Percentiles rank a stretch among this genome's conserved stretches.
phyloP scores from a whole-genome alignment of 169 alveolate genomes.

The Haemoproteus tartakovskyi region DNA sequence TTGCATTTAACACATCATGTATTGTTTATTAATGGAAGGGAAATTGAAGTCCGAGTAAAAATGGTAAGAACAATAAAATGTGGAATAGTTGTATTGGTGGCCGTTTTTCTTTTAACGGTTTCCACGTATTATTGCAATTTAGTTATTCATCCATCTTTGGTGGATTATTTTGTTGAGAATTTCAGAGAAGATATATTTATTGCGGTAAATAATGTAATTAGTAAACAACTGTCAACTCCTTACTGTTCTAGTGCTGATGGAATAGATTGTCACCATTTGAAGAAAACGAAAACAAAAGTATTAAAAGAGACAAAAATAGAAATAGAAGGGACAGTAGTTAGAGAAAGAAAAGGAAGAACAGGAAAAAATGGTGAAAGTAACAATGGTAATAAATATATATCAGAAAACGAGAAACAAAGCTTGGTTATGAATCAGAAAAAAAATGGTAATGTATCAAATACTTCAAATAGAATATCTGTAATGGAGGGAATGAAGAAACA shows the following conservation, averaged over 20 bases:
- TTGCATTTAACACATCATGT: too few relatives aligned
- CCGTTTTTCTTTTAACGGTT: not conserved
- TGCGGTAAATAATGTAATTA: slow-evolving; percentile 14
- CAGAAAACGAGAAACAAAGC: not conserved
- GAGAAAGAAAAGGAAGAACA: not conserved
- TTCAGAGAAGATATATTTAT: slow-evolving; percentile 12
- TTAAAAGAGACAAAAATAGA: not conserved
- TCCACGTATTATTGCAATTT: not conserved
- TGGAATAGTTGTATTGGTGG: too few relatives aligned
- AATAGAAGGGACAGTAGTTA: not conserved
- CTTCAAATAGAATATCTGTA: too few relatives aligned
- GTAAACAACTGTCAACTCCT: slow-evolving; percentile 7
- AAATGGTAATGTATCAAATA: not conserved
- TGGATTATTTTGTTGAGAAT: slow-evolving; percentile 33
- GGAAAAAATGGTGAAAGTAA: not conserved
- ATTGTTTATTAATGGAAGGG: too few relatives aligned
- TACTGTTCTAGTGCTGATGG: slow-evolving; percentile 20
- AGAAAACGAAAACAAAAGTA: too few relatives aligned
- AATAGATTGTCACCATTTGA: slow-evolving; percentile 11
- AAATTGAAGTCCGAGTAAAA: too few relatives aligned
- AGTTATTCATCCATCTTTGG: slow-evolving; percentile 19
- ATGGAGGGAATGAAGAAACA: not conserved
- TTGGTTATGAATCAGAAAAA: not conserved
- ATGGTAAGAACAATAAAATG: too few relatives aligned
- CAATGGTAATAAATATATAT: not conserved